Conservation (phyloP, 140 eudicot genomes). For the Ambrosia hybrid region DNA sequence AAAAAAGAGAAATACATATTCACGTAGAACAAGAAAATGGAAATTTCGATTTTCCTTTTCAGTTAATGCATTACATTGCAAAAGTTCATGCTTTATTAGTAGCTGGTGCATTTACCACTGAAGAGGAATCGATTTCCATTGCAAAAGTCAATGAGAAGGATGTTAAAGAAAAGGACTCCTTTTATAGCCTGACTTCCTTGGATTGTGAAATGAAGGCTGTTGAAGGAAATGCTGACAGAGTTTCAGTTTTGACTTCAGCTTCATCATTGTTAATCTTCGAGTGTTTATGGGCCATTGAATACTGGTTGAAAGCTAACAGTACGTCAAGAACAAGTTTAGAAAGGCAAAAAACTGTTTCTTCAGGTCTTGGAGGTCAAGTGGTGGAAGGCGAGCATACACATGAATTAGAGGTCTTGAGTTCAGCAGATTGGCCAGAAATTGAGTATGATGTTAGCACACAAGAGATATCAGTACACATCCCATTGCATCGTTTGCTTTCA, state of each 20-base stretch:
- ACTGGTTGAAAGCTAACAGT: slow-evolving; percentile 63
- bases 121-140: slow-evolving; percentile 40
- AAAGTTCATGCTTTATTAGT: slow-evolving; percentile 72
- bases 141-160: slow-evolving; percentile 32
- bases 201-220: slow-evolving; percentile 40
- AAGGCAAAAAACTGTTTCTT: not conserved
- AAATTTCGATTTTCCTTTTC: slow-evolving; percentile 72
- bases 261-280: slow-evolving; percentile 56
- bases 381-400: slow-evolving; percentile 54
- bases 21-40: slow-evolving; percentile 91
- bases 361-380: slow-evolving; percentile 42
- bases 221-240: slow-evolving; percentile 31
- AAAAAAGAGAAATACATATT: slow-evolving; percentile 78
- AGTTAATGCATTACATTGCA: slow-evolving; percentile 69
- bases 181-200: slow-evolving; percentile 42
- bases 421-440: slow-evolving; percentile 87
- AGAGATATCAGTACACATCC: slow-evolving; percentile 83
- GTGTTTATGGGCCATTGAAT: slow-evolving; percentile 75
- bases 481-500: slow-evolving; percentile 84
- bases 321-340: slow-evolving; percentile 9
- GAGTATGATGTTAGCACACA: slow-evolving; percentile 80
- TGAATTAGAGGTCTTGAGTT: slow-evolving; percentile 66
- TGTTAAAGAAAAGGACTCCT: slow-evolving; percentile 62
- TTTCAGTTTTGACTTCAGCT: slow-evolving; percentile 57
- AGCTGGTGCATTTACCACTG: slow-evolving; percentile 76